phyloP scores from a whole-genome alignment of 805 yeast genomes.

The Kluyveromyces aestuarii region DNA sequence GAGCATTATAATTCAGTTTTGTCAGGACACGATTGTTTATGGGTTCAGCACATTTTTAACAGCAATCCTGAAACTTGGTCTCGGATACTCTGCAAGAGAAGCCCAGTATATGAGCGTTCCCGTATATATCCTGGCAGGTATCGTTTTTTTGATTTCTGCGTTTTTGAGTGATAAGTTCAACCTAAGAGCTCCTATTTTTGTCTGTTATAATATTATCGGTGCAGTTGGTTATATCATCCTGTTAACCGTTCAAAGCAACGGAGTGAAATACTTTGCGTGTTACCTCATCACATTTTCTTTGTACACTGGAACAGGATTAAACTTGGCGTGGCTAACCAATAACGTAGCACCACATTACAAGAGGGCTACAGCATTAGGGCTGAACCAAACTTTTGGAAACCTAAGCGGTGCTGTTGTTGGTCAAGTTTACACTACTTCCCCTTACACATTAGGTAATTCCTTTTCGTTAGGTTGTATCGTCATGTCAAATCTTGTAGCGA shows the following conservation, averaged over 20 bases:
- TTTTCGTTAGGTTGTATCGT: constrained; percentile 32
- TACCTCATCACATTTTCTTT: constrained; percentile 30
- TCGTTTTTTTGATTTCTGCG: constrained; percentile 20
- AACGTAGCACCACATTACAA: constrained; percentile 36
- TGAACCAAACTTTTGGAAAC: constrained; percentile 38
- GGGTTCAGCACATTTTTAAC: constrained; percentile 37
- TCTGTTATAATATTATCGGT: constrained; percentile 20
- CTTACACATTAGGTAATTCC: constrained; percentile 33
- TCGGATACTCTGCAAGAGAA: constrained; percentile 17
- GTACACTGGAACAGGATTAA: constrained; percentile 32
- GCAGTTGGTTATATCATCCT: constrained; percentile 29
- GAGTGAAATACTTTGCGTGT: constrained; percentile 31
- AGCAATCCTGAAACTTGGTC: constrained; percentile 25
- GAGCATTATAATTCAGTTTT: constrained; percentile 35
- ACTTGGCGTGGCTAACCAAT: constrained; percentile 35
- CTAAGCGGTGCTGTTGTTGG: constrained; percentile 37
- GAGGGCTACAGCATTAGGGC: constrained; percentile 35
- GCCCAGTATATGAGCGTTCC: constrained; percentile 37
- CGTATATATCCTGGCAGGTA: constrained; percentile 29
- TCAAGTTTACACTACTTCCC: constrained; percentile 34
- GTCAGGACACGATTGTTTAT: constrained; percentile 34
- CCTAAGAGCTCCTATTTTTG: constrained; percentile 27
- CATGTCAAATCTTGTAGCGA: constrained; percentile 15
- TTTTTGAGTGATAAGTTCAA: constrained; percentile 23
- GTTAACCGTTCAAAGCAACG: constrained; percentile 21